phyloP scores from a whole-genome alignment of 768 basidiomycete genomes.

The Xerocomus brunneocitrinus region DNA sequence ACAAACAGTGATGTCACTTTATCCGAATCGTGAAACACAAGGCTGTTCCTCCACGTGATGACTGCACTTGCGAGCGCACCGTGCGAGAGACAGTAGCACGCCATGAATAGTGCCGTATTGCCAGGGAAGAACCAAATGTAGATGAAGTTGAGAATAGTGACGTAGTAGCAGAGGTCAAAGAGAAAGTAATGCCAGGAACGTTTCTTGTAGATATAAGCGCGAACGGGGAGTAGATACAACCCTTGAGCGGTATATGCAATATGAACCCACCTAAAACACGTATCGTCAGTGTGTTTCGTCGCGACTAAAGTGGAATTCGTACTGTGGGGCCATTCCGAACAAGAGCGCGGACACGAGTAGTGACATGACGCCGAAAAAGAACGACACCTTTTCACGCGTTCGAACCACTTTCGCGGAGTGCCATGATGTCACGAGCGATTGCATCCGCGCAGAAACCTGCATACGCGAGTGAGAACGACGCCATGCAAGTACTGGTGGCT shows the following conservation, averaged over 20 bases:
- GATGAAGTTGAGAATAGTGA: slow-evolving; percentile 85
- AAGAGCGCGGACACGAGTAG: slow-evolving; percentile 79
- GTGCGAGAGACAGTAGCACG: slow-evolving; percentile 90
- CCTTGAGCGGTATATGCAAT: slow-evolving; percentile 79
- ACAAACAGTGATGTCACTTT: slow-evolving; percentile 95
- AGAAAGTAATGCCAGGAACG: slow-evolving; percentile 94
- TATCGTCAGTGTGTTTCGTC: slow-evolving; percentile 4
- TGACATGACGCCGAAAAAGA: slow-evolving; percentile 92
- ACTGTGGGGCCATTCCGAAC: slow-evolving; percentile 87
- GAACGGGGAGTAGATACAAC: slow-evolving; percentile 74
- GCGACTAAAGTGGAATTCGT: slow-evolving; percentile 24
- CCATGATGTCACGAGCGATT: slow-evolving; percentile 78
- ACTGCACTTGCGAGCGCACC: slow-evolving; percentile 91
- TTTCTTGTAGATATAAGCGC: slow-evolving; percentile 85
- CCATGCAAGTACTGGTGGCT: not conserved
- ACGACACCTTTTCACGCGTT: slow-evolving; percentile 80
- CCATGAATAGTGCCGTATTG: slow-evolving; percentile 75
- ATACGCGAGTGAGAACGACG: slow-evolving; percentile 6
- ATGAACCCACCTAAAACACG: slow-evolving; percentile 70
- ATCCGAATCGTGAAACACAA: slow-evolving; percentile 96
- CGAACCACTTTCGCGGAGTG: slow-evolving; percentile 86
- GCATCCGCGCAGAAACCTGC: slow-evolving; percentile 78
- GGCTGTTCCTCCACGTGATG: slow-evolving; percentile 96
- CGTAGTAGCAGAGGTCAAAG: slow-evolving; percentile 90
- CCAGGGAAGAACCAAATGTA: slow-evolving; percentile 89